A percentile compares a stretch with the other conserved stretches of the same genome.
Conservation (phyloP, 2,329 filamentous ascomycete species). For the Coniosporium uncinatum region DNA sequence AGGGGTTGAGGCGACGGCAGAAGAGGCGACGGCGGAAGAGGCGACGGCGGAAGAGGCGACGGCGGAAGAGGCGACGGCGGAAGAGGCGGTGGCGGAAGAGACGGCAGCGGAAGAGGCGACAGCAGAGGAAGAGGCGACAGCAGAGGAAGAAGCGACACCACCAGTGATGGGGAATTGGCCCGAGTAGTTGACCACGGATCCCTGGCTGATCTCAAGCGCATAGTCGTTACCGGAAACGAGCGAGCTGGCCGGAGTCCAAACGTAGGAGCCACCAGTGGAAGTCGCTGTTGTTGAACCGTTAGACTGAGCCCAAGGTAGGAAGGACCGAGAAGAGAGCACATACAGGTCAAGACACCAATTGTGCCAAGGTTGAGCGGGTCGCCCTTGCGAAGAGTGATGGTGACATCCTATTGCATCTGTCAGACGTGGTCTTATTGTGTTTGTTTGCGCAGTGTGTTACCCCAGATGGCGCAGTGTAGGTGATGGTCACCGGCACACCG, state of each 20-base stretch:
- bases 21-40: neutral
- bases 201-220: slow-evolving; percentile 53
- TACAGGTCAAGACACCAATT: slow-evolving; percentile 42
- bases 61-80: slow-evolving; percentile 10
- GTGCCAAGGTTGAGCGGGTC: slow-evolving; percentile 40
- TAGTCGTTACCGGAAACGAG: slow-evolving; percentile 44
- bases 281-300: slow-evolving; percentile 16
- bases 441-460: neutral
- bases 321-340: slow-evolving; percentile 8
- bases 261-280: slow-evolving; percentile 39
- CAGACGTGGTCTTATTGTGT: neutral
- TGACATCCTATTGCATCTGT: slow-evolving; percentile 38
- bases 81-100: slow-evolving; percentile 22
- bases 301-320: neutral
- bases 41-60: neutral
- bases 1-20: slow-evolving; percentile 1
- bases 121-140: slow-evolving; percentile 18
- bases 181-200: slow-evolving; percentile 47
- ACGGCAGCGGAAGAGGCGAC: slow-evolving; percentile 8
- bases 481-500: slow-evolving; percentile 1
- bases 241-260: slow-evolving; percentile 41
- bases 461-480: neutral
- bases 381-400: slow-evolving; percentile 51
- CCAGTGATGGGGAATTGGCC: slow-evolving; percentile 41
- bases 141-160: slow-evolving; percentile 20